Evolutionary conservation across 2,329 filamentous ascomycete genomes (phyloP).

Genomic region (Meredithiella fracta): DNA sequence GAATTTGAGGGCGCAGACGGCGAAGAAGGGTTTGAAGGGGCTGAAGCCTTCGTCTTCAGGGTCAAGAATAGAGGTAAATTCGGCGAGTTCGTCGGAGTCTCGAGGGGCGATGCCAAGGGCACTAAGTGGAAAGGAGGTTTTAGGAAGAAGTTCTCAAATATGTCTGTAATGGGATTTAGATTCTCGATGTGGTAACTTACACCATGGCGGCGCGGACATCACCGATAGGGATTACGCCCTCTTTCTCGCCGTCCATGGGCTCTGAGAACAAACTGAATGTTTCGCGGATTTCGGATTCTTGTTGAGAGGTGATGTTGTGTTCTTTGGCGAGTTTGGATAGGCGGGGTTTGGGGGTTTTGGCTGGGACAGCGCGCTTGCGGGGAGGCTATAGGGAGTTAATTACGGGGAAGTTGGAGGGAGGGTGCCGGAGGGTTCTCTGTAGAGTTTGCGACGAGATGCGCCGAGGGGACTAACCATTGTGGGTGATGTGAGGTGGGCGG

Average conservation of each 20-base stretch:
- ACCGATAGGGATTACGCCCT: slow-evolving; percentile 49
- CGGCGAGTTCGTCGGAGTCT: slow-evolving; percentile 48
- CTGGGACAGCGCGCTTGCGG: slow-evolving; percentile 33
- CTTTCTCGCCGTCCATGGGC: slow-evolving; percentile 53
- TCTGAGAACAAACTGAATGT: slow-evolving; percentile 71
- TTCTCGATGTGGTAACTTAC: slow-evolving; percentile 32
- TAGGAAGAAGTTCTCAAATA: too few species aligned
- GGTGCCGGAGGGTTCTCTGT: background rate
- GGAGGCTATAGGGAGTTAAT: slow-evolving; percentile 23
- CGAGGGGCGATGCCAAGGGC: slow-evolving; percentile 64
- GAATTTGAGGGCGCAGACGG: slow-evolving; percentile 75
- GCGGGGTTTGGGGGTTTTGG: slow-evolving; percentile 29
- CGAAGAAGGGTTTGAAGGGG: slow-evolving; percentile 65
- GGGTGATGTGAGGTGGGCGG: background rate
- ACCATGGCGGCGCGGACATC: slow-evolving; percentile 58
- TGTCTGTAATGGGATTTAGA: too few species aligned
- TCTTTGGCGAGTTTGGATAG: slow-evolving; percentile 85
- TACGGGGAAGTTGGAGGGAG: background rate
- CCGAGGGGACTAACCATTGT: background rate
- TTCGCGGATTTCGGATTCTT: slow-evolving; percentile 82
- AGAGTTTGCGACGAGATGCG: background rate
- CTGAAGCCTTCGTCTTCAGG: slow-evolving; percentile 66
- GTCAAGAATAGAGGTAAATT: slow-evolving; percentile 68
- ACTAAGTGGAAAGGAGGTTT: slow-evolving; percentile 26
- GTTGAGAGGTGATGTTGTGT: slow-evolving; percentile 65